Base-by-base conservation (phyloP, 441 rosid species). In the Codiaeum variegatum region DNA sequence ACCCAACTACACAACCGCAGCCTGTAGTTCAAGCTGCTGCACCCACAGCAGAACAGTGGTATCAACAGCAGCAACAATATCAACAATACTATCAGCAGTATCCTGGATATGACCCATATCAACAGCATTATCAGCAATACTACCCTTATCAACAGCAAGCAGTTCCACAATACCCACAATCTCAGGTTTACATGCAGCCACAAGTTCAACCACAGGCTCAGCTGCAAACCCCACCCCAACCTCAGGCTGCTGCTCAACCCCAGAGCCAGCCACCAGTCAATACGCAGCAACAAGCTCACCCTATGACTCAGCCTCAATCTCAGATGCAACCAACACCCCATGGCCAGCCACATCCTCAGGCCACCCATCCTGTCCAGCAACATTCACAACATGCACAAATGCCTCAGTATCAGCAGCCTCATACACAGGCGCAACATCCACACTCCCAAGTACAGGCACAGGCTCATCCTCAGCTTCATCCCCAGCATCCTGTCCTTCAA, bases 51-150 rank as follows among this genome's bases (percentile, higher is more conserved):
- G 94, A 88, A 44, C 90, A 79, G 62, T 89, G 90, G 97, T 88
- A 85, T 80, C 92, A 88, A 80, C 89, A 86, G 75, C 90, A 84
- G 56, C 90, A 83, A n/a, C 90, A 84, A 24, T 87, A 83, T 73
- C 88, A 85, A 23, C 96, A 91, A 46, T 89, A 89, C 77, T 89
- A 86, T 76, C 96, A 87, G 83, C 92, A 84, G 71, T 85, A 80
- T 83, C 77, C 85, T 18, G 92, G 89, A 32, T 87, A 84, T 77
- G 86, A 78, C 32, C 75, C 81, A 0, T 85, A 87, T 73, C 90
- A 86, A 51, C 91, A 80, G 62, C 85, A 83, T 42, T 87, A 88
- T 79, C 89, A 88, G 78, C 91, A 84, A 63, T 84, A 84, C 76
- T 84, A 85, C 54, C 89, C 85, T 1, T 83, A 85, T 77, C 94